phyloP scores from a whole-genome alignment of 2,329 filamentous ascomycete species.

The Fusarium pseudocircinatum region DNA sequence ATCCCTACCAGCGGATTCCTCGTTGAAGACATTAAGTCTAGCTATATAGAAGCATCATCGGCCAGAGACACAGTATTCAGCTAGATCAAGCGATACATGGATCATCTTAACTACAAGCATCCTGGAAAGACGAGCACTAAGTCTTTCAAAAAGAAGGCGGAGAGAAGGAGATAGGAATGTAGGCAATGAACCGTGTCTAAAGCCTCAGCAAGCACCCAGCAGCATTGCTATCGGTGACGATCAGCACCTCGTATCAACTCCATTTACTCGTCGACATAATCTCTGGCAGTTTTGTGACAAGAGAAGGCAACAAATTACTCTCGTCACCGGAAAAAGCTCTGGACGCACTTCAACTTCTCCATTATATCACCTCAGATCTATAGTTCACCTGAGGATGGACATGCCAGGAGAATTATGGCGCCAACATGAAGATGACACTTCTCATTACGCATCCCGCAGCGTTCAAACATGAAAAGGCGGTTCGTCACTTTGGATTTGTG shows the following conservation, averaged over 20 bases:
- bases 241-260: rapidly evolving
- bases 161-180: background rate
- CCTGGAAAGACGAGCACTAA: too few relatives aligned
- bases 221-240: rapidly evolving
- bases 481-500: background rate
- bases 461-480: background rate
- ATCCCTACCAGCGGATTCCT: rapidly evolving
- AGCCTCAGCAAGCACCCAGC: background rate
- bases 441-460: background rate
- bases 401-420: background rate
- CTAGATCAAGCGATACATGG: background rate
- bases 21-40: background rate
- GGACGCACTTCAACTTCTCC: background rate
- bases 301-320: too few relatives aligned
- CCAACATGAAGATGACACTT: background rate
- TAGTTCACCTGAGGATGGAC: conserved; percentile 1
- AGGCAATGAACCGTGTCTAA: background rate
- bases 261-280: background rate
- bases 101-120: background rate
- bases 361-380: background rate
- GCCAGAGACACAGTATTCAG: background rate
- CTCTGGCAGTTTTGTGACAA: background rate
- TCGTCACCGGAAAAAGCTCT: too few relatives aligned
- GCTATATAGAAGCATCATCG: rapidly evolving
- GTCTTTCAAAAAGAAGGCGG: background rate